These are phyloP conservation scores for Aspergillus fumigatus DNA, from an alignment of 2,329 filamentous ascomycete genomes.

Conservation along the genomic window DNA sequence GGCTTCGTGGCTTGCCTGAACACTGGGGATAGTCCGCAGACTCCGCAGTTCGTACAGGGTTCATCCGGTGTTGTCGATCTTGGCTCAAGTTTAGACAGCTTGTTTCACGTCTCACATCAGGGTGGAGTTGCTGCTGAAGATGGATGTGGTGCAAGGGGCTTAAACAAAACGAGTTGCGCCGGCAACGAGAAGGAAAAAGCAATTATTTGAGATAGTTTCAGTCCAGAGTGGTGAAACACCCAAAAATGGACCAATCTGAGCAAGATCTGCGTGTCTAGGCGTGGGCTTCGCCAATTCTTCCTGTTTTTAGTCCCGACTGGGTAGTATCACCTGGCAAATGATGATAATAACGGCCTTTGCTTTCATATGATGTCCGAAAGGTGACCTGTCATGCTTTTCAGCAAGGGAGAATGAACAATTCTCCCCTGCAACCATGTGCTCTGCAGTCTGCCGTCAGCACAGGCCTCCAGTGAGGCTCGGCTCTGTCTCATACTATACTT, in stretches of 20 bases:
- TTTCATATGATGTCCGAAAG: neutral
- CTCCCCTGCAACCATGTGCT: neutral
- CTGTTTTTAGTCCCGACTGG: neutral
- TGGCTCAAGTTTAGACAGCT: neutral
- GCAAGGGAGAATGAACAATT: neutral
- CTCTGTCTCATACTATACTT: neutral
- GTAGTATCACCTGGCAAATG: neutral
- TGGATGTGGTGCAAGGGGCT: neutral
- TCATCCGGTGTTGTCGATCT: neutral
- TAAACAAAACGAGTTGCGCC: constrained; percentile 3
- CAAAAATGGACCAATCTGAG: neutral
- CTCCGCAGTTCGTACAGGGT: neutral
- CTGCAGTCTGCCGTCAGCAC: neutral
- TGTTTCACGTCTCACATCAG: neutral
- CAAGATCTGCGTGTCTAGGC: neutral
- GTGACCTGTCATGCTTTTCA: neutral
- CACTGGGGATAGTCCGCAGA: neutral
- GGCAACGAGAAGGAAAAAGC: constrained; percentile 5
- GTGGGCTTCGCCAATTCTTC: neutral
- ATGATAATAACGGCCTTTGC: neutral
- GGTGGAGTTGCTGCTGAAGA: neutral
- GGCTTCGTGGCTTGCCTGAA: neutral
- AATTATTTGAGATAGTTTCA: neutral
- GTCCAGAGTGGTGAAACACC: neutral
- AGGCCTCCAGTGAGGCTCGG: neutral